A percentile compares a stretch with the other conserved stretches of the same genome.
Conservation (phyloP, 176 grass and related monocot genomes). For the Eragrostis curvula region DNA sequence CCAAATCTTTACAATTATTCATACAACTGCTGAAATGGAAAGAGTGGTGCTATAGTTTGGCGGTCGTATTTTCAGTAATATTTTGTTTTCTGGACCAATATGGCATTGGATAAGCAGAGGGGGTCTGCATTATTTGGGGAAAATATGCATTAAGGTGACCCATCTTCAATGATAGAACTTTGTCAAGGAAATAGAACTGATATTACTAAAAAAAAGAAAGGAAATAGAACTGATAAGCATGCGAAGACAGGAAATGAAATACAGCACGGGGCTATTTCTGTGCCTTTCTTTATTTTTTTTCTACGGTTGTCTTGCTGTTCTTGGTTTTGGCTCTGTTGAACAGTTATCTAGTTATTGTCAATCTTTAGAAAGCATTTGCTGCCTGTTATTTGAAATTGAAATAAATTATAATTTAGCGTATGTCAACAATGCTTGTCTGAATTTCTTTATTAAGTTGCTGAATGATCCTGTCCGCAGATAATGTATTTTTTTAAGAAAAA, state of each 20-base stretch:
- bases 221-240: neutral
- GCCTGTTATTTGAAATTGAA: slow-evolving; percentile 10
- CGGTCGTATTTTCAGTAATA: neutral
- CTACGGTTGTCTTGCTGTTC: neutral
- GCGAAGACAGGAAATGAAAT: too few species aligned
- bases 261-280: neutral
- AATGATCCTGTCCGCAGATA: slow-evolving; percentile 10
- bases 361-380: slow-evolving; percentile 6
- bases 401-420: neutral
- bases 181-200: neutral
- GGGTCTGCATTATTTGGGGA: neutral
- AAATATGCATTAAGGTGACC: neutral
- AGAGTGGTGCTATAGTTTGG: neutral
- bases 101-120: neutral
- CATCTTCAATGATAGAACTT: neutral
- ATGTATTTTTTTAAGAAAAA: neutral
- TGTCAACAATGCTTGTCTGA: neutral
- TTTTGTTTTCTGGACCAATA: neutral
- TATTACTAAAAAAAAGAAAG: too few species aligned
- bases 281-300: neutral
- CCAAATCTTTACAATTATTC: neutral
- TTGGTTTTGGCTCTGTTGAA: neutral
- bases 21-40: neutral
- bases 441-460: slow-evolving; percentile 6
- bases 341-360: neutral